phyloP scores from a whole-genome alignment of 768 basidiomycete species.

The Phylloporus rhodoxanthus region DNA sequence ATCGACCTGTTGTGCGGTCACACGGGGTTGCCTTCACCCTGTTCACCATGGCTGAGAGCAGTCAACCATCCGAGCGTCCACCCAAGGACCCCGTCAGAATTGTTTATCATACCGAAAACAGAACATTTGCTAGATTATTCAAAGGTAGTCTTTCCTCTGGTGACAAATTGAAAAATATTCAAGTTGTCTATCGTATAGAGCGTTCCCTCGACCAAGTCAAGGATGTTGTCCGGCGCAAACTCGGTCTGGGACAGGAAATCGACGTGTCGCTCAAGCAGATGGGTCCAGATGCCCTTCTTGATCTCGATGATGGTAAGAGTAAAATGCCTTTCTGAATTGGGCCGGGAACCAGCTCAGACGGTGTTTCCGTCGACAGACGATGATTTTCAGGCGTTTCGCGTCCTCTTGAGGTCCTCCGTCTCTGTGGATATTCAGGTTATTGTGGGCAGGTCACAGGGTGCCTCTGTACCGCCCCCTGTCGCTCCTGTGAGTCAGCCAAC shows the following conservation, averaged over 20 bases:
- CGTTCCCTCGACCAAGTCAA: conserved; percentile 54
- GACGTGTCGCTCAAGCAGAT: conserved; percentile 44
- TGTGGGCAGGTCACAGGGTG: conserved; percentile 5
- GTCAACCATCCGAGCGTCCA: background rate
- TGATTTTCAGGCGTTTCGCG: conserved; percentile 70
- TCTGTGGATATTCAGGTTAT: conserved; percentile 38
- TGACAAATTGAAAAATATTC: conserved; percentile 1
- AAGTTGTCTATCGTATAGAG: conserved; percentile 36
- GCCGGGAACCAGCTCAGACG: conserved; percentile 1
- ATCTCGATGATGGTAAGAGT: conserved; percentile 67
- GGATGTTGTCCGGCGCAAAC: conserved; percentile 54
- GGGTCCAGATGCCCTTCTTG: conserved; percentile 47
- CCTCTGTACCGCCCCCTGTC: background rate
- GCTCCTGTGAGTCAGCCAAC: conserved; percentile 8
- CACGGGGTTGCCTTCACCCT: background rate
- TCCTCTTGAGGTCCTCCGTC: conserved; percentile 35
- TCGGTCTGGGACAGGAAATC: conserved; percentile 40
- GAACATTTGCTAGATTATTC: conserved; percentile 39
- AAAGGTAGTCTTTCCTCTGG: conserved; percentile 28
- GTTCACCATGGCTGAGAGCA: conserved; percentile 8
- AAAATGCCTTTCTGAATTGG: background rate
- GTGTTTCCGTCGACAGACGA: conserved; percentile 44
- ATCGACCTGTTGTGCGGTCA: no score
- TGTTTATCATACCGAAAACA: conserved; percentile 33
- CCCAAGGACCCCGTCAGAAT: conserved; percentile 19